phyloP scores from a whole-genome alignment of 2,329 filamentous ascomycete species.

The Colletotrichum eremochloae region DNA sequence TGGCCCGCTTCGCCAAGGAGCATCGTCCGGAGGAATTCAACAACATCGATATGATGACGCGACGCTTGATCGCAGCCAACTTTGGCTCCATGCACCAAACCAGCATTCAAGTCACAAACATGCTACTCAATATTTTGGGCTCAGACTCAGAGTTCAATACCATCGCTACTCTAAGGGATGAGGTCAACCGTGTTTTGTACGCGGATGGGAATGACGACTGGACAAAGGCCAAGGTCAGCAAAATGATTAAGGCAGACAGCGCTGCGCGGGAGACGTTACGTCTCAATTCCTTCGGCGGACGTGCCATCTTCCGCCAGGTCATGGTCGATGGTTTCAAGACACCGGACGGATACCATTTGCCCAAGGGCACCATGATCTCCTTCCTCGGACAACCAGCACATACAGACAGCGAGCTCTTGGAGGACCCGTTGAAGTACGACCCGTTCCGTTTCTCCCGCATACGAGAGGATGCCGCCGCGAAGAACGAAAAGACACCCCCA shows the following conservation, averaged over 20 bases:
- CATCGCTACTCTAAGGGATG: slow-evolving; percentile 53
- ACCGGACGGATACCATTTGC: slow-evolving; percentile 50
- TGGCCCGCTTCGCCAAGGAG: slow-evolving; percentile 55
- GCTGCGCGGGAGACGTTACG: slow-evolving; percentile 59
- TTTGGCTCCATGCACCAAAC: slow-evolving; percentile 58
- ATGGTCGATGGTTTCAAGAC: slow-evolving; percentile 49
- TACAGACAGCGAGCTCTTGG: slow-evolving; percentile 49
- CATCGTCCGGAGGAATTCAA: slow-evolving; percentile 54
- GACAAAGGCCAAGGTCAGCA: slow-evolving; percentile 55
- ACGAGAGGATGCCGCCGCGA: slow-evolving; percentile 48
- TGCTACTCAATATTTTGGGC: slow-evolving; percentile 54
- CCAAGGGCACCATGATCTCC: slow-evolving; percentile 51
- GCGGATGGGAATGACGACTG: slow-evolving; percentile 48
- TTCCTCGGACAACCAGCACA: slow-evolving; percentile 51
- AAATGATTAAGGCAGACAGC: slow-evolving; percentile 57
- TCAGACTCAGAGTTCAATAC: slow-evolving; percentile 54
- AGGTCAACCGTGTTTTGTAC: slow-evolving; percentile 51
- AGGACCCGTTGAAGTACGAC: slow-evolving; percentile 55
- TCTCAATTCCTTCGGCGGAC: slow-evolving; percentile 49
- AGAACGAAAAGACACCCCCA: slow-evolving; percentile 42
- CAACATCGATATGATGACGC: slow-evolving; percentile 48
- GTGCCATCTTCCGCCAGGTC: slow-evolving; percentile 49
- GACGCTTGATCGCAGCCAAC: slow-evolving; percentile 51
- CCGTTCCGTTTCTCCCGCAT: slow-evolving; percentile 57
- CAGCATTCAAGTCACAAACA: slow-evolving; percentile 55